Percentiles rank a stretch among this genome's conserved stretches.
Conservation (phyloP, 2,329 filamentous ascomycete species). For the Iodosphaeria phyllophila region DNA sequence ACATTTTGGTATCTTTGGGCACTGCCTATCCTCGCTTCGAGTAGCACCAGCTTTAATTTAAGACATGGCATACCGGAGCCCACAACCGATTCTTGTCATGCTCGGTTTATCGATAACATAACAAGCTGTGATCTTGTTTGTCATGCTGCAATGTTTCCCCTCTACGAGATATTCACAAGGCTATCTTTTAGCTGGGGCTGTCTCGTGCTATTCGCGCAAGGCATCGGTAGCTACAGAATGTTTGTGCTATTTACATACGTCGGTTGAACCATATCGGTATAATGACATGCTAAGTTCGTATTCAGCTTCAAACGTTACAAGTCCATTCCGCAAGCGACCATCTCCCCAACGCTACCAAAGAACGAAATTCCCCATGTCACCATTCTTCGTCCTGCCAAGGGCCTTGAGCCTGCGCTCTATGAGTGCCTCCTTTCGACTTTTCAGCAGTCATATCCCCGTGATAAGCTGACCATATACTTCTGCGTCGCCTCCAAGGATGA, state of each 20-base stretch:
- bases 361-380: constrained; percentile 63
- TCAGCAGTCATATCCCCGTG: constrained; percentile 57
- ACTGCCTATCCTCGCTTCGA: no score
- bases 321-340: constrained; percentile 23
- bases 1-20: no score
- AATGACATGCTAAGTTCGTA: not conserved
- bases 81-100: no score
- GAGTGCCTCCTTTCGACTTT: constrained; percentile 83
- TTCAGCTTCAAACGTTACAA: constrained; percentile 35
- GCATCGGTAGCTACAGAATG: constrained; percentile 37
- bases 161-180: constrained; percentile 11
- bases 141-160: constrained; percentile 9
- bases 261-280: constrained; percentile 1
- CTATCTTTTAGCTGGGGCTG: constrained; percentile 38
- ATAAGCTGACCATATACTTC: constrained; percentile 63
- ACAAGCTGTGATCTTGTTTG: not conserved
- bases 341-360: constrained; percentile 28
- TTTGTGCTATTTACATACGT: constrained; percentile 10
- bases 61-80: no score
- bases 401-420: constrained; percentile 75
- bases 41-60: no score
- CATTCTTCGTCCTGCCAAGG: constrained; percentile 83
- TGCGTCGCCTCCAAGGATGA: constrained; percentile 63
- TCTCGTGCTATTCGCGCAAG: constrained; percentile 32
- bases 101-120: no score